phyloP scores from a whole-genome alignment of 2,329 filamentous ascomycete genomes.

The Stemphylium lycopersici region DNA sequence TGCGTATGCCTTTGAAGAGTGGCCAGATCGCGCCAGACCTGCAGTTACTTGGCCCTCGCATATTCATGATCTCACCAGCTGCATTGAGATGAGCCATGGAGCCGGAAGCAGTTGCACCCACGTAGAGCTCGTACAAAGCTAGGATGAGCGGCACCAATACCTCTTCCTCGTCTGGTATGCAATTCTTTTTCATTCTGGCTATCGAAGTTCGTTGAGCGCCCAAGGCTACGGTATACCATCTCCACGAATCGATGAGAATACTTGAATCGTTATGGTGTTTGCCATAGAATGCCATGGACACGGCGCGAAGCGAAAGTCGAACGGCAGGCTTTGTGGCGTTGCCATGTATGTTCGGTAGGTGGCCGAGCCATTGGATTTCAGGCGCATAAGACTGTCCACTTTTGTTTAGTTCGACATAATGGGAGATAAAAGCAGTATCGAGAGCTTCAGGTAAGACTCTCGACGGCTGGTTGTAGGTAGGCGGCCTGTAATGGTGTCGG shows the following conservation, averaged over 20 bases:
- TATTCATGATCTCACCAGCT: slow-evolving; percentile 37
- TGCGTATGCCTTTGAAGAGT: slow-evolving; percentile 39
- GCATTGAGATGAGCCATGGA: slow-evolving; percentile 39
- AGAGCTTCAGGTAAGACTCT: slow-evolving; percentile 28
- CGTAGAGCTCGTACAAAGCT: slow-evolving; percentile 39
- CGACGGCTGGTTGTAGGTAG: slow-evolving; percentile 34
- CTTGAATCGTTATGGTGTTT: slow-evolving; percentile 36
- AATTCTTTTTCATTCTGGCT: slow-evolving; percentile 15
- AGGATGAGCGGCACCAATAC: slow-evolving; percentile 39
- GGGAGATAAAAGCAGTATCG: slow-evolving; percentile 38
- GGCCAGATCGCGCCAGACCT: slow-evolving; percentile 28
- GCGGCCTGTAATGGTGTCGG: slow-evolving; percentile 32
- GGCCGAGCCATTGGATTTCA: slow-evolving; percentile 36
- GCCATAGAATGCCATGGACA: slow-evolving; percentile 43
- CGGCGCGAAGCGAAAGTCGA: slow-evolving; percentile 38
- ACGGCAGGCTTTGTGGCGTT: slow-evolving; percentile 32
- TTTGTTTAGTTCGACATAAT: slow-evolving; percentile 40
- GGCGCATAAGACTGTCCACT: slow-evolving; percentile 21
- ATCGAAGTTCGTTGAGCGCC: slow-evolving; percentile 33
- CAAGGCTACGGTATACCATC: slow-evolving; percentile 42
- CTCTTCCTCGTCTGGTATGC: slow-evolving; percentile 38
- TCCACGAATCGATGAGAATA: slow-evolving; percentile 40
- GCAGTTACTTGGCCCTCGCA: slow-evolving; percentile 39
- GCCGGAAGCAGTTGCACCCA: slow-evolving; percentile 35
- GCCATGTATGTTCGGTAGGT: slow-evolving; percentile 27